phyloP scores from a whole-genome alignment of 2,329 filamentous ascomycete species.

The Thermochaetoides dissita region DNA sequence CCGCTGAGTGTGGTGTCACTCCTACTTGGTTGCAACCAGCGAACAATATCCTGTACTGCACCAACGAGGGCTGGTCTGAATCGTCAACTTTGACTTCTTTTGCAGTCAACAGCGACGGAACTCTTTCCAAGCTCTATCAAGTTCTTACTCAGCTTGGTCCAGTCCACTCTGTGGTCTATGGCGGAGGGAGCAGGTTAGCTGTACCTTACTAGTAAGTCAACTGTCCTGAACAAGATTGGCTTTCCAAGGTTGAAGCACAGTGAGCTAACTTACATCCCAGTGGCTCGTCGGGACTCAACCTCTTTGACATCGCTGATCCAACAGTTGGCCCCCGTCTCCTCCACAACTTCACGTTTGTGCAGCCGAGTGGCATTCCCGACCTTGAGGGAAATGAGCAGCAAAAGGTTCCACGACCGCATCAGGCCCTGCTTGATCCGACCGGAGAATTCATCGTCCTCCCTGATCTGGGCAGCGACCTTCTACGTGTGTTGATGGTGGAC shows the following conservation, averaged over 20 bases:
- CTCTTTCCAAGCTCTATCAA: constrained; percentile 24
- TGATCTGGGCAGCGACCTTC: constrained; percentile 50
- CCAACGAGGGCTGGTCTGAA: constrained; percentile 39
- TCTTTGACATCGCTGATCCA: constrained; percentile 30
- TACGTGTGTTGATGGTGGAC: constrained; percentile 43
- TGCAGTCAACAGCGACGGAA: constrained; percentile 26
- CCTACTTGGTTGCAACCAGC: constrained; percentile 50
- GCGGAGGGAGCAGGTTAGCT: constrained; percentile 27
- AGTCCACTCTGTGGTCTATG: constrained; percentile 31
- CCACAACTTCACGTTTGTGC: constrained; percentile 25
- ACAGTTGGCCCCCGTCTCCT: constrained; percentile 25
- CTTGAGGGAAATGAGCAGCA: no score
- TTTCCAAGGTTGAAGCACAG: no score
- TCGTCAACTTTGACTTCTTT: constrained; percentile 34
- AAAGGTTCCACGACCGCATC: constrained; percentile 47
- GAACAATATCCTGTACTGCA: constrained; percentile 39
- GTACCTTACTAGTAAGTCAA: constrained; percentile 32
- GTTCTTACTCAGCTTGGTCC: constrained; percentile 26
- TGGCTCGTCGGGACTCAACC: no score
- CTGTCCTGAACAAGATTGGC: no score
- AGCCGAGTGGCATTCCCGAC: no score
- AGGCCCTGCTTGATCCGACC: constrained; percentile 52
- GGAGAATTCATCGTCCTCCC: constrained; percentile 48
- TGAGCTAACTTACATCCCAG: no score
- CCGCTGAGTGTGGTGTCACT: constrained; percentile 35